phyloP scores from a whole-genome alignment of 108 stramenopile species.

The Poteriospumella lacustris region DNA sequence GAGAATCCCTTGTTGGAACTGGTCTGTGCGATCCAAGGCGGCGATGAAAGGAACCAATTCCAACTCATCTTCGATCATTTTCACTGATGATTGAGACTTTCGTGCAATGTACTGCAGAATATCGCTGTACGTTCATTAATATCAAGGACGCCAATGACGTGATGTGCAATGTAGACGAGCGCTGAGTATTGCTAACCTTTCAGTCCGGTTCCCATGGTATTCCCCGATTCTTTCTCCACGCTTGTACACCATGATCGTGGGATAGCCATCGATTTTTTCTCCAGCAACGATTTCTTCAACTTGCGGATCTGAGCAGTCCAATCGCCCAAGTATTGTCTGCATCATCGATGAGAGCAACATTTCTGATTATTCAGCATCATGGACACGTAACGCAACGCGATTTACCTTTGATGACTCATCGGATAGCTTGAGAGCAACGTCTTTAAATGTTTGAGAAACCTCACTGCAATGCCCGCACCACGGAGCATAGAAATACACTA shows the following conservation, averaged over 20 bases:
- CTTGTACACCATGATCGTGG: not conserved
- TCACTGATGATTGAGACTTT: not conserved
- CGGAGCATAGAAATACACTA: too few relatives aligned
- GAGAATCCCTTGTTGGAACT: not conserved
- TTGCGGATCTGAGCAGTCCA: too few relatives aligned
- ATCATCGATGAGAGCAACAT: too few relatives aligned
- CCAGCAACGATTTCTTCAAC: too few relatives aligned
- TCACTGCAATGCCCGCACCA: too few relatives aligned
- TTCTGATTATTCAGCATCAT: too few relatives aligned
- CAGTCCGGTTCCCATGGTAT: not conserved
- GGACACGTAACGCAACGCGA: too few relatives aligned
- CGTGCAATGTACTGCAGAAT: not conserved
- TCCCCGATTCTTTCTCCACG: not conserved
- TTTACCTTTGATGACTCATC: too few relatives aligned
- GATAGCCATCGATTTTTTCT: not conserved
- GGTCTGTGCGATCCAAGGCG: not conserved
- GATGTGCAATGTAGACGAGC: not conserved
- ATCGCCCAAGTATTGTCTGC: too few relatives aligned
- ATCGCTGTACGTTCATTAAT: not conserved
- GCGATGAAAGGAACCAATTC: not conserved
- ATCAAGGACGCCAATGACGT: not conserved
- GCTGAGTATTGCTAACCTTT: not conserved
- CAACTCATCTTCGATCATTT: not conserved
- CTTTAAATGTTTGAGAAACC: too few relatives aligned
- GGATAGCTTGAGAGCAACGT: too few relatives aligned